These are phyloP conservation scores for Penicillium subrubescens DNA, from an alignment of 495 filamentous ascomycete genomes.

Conservation along the genomic window DNA sequence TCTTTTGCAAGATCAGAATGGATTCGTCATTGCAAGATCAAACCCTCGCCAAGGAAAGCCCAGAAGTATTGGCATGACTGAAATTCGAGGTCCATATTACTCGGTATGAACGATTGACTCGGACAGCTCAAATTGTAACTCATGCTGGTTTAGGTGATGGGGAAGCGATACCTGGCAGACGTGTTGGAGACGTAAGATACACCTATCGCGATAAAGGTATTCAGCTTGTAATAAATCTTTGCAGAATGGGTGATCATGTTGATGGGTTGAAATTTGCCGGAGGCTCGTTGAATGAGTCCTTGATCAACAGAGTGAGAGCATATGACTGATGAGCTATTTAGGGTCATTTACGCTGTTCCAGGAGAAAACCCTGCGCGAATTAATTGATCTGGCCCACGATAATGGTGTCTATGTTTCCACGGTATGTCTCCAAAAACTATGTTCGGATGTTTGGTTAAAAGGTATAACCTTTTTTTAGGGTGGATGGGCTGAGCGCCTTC, in stretches of 20 bases:
- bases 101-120: conserved; percentile 29
- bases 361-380: conserved; percentile 47
- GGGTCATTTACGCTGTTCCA: conserved; percentile 57
- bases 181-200: conserved; percentile 50
- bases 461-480: conserved; percentile 29
- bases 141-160: conserved; percentile 43
- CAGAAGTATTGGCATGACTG: conserved; percentile 52
- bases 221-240: not conserved
- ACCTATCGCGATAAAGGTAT: not conserved
- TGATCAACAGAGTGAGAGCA: not conserved
- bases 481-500: conserved; percentile 59
- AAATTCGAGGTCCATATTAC: conserved; percentile 61
- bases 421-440: conserved; percentile 21
- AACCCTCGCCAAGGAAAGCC: conserved; percentile 55
- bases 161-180: conserved; percentile 53
- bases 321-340: conserved; percentile 12
- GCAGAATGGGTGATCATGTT: conserved; percentile 54
- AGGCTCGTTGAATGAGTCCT: conserved; percentile 29
- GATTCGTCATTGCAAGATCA: conserved; percentile 56
- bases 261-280: conserved; percentile 62
- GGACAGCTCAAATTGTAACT: not conserved
- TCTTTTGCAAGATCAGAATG: conserved; percentile 54
- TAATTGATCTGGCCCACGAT: conserved; percentile 56
- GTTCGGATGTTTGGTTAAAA: not conserved
- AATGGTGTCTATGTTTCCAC: conserved; percentile 58